Evolutionary conservation across 306 rosid species (phyloP), one percentile per base, ranked within the genome.

Genomic region (Parietaria judaica): DNA sequence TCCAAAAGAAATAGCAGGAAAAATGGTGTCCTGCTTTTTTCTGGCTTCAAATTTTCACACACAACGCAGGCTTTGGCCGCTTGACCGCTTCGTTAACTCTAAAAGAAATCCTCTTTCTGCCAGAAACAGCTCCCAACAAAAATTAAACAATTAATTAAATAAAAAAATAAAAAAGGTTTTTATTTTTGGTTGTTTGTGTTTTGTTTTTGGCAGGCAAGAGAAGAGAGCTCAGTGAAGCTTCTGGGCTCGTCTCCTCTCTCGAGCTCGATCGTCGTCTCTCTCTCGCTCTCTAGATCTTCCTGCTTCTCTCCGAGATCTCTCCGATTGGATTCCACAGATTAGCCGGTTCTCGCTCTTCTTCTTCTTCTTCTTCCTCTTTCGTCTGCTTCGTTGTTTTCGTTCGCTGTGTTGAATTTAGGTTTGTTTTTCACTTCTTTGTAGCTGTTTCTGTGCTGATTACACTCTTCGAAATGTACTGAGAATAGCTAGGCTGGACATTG

Each of bases 61-160:
- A 64, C 76, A 63, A 47, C 8, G 34, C 62, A 41, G 6, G 9
- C 6, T 41, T 73, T 62, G 70, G 39, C 66, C 36, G 70, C 56
- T 73, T 62, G 70, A 31, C 66, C 36, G 70, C 56, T 78, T 83
- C 70, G 45, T 72, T 83, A 77, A 83, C 81, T 81, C 83, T 61
- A 14, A 54, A 74, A 71, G 67, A 14, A 13, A 73, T 66, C 68
- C 35, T 68, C 61, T 15, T 72, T 69, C 38, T 69, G 47, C 49
- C 58, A 55, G 56, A 60, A 23, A 35, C 7, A 52, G 11, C 57
- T 36, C 57, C 31, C 31, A 17, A 14, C 50, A 46, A 13, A 46
- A 13, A 46, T 13, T 7, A 13, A n/a, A n/a, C n/a, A n/a, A 13
- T 46, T 7, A 46, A 46, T 1, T 46, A 46, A 46, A 46, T 46